Conservation (phyloP, 352 stramenopile genomes). For the Phytophthora capsici region DNA sequence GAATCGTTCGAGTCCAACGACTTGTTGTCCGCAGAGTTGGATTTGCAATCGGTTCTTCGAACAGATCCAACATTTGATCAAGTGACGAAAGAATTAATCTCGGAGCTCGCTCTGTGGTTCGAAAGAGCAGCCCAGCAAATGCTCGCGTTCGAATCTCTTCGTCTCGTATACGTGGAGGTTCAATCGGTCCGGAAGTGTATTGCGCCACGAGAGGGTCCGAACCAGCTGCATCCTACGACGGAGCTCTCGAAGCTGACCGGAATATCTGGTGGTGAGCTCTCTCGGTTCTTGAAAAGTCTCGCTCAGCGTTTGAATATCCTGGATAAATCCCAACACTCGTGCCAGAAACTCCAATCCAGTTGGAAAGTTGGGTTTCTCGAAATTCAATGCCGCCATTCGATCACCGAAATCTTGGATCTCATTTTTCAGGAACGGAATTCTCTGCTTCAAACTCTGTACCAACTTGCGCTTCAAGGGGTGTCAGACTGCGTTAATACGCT, state of each 20-base stretch:
- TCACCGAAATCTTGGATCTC: conserved; percentile 67
- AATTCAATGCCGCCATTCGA: conserved; percentile 67
- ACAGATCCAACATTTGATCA: conserved; percentile 47
- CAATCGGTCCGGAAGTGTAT: conserved; percentile 36
- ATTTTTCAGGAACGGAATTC: conserved; percentile 56
- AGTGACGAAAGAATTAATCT: conserved; percentile 39
- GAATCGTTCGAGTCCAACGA: conserved; percentile 39
- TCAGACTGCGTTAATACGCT: conserved; percentile 47
- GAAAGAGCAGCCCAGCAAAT: conserved; percentile 58
- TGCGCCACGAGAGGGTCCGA: conserved; percentile 1
- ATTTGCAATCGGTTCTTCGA: conserved; percentile 59
- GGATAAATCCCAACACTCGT: conserved; percentile 62
- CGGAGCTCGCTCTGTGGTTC: conserved; percentile 52
- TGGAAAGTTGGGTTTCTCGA: conserved; percentile 82
- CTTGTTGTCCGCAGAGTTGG: conserved; percentile 37
- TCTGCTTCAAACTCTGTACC: conserved; percentile 47
- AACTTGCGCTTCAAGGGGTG: conserved; percentile 44
- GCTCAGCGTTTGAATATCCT: conserved; percentile 43
- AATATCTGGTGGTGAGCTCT: conserved; percentile 46
- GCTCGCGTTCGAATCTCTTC: conserved; percentile 62
- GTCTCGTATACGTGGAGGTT: conserved; percentile 55
- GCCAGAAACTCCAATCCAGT: conserved; percentile 69
- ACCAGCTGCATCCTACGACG: conserved; percentile 1
- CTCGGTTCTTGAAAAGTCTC: conserved; percentile 52
- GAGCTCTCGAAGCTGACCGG: conserved; percentile 41